Conservation (phyloP, 805 yeast genomes). For the Torulaspora delbrueckii region DNA sequence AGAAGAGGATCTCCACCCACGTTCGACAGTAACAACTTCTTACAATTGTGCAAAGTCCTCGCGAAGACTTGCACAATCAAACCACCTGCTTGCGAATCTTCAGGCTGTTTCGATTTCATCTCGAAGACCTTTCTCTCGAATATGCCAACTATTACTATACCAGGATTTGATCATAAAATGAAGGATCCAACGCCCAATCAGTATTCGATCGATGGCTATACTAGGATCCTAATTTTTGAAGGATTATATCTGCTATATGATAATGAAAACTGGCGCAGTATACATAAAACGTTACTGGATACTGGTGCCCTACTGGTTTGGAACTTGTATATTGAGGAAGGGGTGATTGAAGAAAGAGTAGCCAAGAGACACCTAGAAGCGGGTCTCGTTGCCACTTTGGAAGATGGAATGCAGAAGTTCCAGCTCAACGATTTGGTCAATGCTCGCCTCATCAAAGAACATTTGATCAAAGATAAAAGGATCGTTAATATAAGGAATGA, state of each 20-base stretch:
- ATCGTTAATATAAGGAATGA: slow-evolving; percentile 23
- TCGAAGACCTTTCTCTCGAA: slow-evolving; percentile 17
- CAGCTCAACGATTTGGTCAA: slow-evolving; percentile 59
- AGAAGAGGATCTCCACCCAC: slow-evolving; percentile 85
- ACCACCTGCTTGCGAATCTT: slow-evolving; percentile 16
- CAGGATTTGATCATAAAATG: slow-evolving; percentile 70
- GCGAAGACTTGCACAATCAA: slow-evolving; percentile 17
- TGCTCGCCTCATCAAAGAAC: slow-evolving; percentile 39
- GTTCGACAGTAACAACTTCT: slow-evolving; percentile 54
- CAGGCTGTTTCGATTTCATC: slow-evolving; percentile 16
- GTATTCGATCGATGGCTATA: slow-evolving; percentile 41
- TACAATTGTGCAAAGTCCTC: slow-evolving; percentile 22
- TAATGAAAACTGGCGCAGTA: slow-evolving; percentile 51
- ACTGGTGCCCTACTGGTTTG: slow-evolving; percentile 42
- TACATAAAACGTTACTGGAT: slow-evolving; percentile 13
- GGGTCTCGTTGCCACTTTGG: slow-evolving; percentile 45
- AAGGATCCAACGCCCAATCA: slow-evolving; percentile 66
- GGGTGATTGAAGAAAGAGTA: slow-evolving; percentile 50
- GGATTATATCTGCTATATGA: slow-evolving; percentile 67
- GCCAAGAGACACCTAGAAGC: slow-evolving; percentile 59
- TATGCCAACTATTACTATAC: slow-evolving; percentile 44
- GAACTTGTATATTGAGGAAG: slow-evolving; percentile 47
- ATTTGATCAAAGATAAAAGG: slow-evolving; percentile 18
- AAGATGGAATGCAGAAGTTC: slow-evolving; percentile 50
- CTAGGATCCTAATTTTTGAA: slow-evolving; percentile 61